Conservation (phyloP, 2,329 filamentous ascomycete species). For the Uncinocarpus reesii region DNA sequence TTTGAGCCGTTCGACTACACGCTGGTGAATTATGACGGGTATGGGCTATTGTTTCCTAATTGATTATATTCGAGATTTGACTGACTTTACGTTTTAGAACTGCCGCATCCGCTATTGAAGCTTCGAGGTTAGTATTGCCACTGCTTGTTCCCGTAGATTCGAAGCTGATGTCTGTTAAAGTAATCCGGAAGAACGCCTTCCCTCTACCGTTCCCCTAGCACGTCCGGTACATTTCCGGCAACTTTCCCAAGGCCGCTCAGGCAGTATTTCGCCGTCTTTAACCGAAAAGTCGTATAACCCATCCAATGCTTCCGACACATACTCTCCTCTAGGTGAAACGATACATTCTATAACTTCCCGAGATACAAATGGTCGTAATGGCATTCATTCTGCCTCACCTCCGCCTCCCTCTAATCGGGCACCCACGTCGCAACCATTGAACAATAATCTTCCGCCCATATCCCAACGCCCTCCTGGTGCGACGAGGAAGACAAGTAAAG, state of each 20-base stretch:
- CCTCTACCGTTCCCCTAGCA: constrained; percentile 17
- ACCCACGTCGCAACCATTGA: constrained; percentile 23
- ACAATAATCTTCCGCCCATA: constrained; percentile 27
- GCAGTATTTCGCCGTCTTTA: constrained; percentile 25
- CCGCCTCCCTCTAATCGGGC: constrained; percentile 22
- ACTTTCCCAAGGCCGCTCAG: constrained; percentile 29
- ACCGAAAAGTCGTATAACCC: constrained; percentile 24
- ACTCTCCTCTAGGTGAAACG: constrained; percentile 24
- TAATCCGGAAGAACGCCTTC: constrained; percentile 33
- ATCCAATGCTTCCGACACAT: constrained; percentile 23
- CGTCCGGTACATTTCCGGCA: constrained; percentile 28
- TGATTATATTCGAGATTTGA: constrained; percentile 15
- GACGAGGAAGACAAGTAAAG: constrained; percentile 62
- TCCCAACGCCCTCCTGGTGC: constrained; percentile 46
- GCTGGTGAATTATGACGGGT: constrained; percentile 65
- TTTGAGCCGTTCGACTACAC: constrained; percentile 97
- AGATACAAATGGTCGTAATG: constrained; percentile 14
- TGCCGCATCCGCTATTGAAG: constrained; percentile 34
- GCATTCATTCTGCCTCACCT: constrained; percentile 17
- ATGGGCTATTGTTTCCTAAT: constrained; percentile 25
- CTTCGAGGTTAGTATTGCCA: constrained; percentile 24
- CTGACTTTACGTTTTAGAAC: constrained; percentile 21
- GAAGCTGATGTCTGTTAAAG: constrained; percentile 18
- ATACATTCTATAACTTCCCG: constrained; percentile 18
- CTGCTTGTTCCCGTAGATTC: constrained; percentile 10